phyloP scores from a whole-genome alignment of 768 basidiomycete species.

The Antrodiella citrinella region DNA sequence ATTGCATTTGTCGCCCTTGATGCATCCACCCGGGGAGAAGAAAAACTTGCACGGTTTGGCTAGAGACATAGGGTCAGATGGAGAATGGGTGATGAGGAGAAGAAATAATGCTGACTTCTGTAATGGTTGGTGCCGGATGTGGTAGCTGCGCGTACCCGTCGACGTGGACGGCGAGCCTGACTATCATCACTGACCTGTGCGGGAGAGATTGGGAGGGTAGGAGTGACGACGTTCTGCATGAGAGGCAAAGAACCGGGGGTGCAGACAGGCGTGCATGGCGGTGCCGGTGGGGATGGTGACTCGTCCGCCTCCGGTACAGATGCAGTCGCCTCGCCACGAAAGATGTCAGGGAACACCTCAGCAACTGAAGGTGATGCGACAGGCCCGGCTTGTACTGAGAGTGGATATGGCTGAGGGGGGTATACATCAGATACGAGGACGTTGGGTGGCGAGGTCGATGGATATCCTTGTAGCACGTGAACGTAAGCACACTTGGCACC shows the following conservation, averaged over 20 bases:
- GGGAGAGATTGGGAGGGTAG: background rate
- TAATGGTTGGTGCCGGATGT: background rate
- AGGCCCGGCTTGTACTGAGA: background rate
- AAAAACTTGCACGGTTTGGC: slow-evolving; percentile 9
- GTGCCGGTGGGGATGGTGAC: background rate
- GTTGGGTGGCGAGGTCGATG: too few relatives aligned
- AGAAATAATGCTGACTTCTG: background rate
- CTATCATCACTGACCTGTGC: background rate
- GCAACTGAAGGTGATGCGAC: background rate
- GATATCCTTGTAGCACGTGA: too few relatives aligned
- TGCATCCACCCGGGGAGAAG: slow-evolving; percentile 4
- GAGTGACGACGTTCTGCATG: background rate
- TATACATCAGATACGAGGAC: too few relatives aligned
- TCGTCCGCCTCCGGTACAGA: background rate
- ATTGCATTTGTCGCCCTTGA: slow-evolving; percentile 10
- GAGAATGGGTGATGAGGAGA: background rate
- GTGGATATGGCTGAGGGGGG: background rate
- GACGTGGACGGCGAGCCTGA: background rate
- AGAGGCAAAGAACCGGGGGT: background rate
- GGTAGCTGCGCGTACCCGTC: background rate
- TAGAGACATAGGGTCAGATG: background rate
- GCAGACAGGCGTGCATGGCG: background rate
- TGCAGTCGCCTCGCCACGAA: too few relatives aligned
- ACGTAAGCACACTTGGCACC: slow-evolving; percentile 3
- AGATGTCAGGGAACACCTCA: background rate